Evolutionary conservation across 768 basidiomycete genomes (phyloP).

Genomic region (Epithele typhae): DNA sequence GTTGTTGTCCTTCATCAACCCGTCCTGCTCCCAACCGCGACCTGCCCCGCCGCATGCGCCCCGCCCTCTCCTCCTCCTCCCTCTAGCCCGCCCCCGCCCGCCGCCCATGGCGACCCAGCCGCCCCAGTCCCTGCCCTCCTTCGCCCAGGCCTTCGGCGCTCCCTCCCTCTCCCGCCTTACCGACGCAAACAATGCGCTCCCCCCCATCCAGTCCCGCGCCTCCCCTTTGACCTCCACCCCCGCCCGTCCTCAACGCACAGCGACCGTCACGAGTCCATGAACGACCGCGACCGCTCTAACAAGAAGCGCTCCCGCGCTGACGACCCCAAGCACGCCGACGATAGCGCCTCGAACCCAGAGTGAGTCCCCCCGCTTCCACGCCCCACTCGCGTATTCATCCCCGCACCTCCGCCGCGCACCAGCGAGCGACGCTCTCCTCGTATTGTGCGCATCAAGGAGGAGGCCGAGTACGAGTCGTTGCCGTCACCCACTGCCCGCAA

Average conservation of each 20-base stretch:
- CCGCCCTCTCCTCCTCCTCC: not conserved
- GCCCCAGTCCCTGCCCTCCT: constrained; percentile 70
- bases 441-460: constrained; percentile 55
- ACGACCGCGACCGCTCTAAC: constrained; percentile 13
- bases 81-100: constrained; percentile 2
- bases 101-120: constrained; percentile 47
- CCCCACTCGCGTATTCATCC: constrained; percentile 4
- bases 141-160: constrained; percentile 68
- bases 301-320: constrained; percentile 26
- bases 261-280: constrained; percentile 16
- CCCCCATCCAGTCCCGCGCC: constrained; percentile 55
- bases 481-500: constrained; percentile 29
- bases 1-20: constrained; percentile 1
- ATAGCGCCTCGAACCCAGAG: constrained; percentile 39
- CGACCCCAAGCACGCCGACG: constrained; percentile 23
- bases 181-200: constrained; percentile 49
- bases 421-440: constrained; percentile 42
- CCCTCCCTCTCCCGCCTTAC: constrained; percentile 50
- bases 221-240: constrained; percentile 22
- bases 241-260: constrained; percentile 17
- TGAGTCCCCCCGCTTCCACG: constrained; percentile 30
- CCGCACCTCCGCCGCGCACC: constrained; percentile 18
- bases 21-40: constrained; percentile 2
- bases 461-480: constrained; percentile 49
- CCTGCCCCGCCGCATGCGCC: constrained; percentile 6